Evolutionary conservation across 2,329 filamentous ascomycete species (phyloP), one percentile per base, ranked within the genome.

Genomic region (Ascochyta lentis): DNA sequence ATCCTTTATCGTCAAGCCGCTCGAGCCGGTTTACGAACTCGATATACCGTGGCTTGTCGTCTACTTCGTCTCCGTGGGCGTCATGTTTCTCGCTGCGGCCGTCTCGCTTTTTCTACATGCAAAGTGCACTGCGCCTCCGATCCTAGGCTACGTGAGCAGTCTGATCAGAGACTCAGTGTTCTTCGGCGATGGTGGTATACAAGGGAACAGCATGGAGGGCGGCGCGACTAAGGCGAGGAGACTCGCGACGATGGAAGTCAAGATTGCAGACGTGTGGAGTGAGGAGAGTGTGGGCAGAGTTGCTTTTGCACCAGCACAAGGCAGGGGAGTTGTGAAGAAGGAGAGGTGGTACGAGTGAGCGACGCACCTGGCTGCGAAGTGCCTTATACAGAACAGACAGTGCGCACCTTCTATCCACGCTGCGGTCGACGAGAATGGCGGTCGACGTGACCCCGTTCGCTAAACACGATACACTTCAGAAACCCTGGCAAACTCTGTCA

Each of bases 51-150:
- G 53, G 47, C 13, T 57, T 24, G 27, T 35, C 0, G 8, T 56
- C 12, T 60, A 56, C 22, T 60, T 60, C 24, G 24, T 58, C 4
- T 55, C 50, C 1, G 57, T 51, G 4, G 54, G 24, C 12, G 26
- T 56, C 22, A 62, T 60, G 59, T 48, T 58, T 10, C 38, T 60
- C 27, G 52, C 51, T 9, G 50, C 60, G 6, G 34, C 60, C 9
- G 56, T 52, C n/a, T 46, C 60, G 6, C 22, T 63, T 12, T 10
- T 54, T 19, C 22, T 60, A 23, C 60, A 52, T 23, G 22, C 35
- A 5, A 40, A 27, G 29, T 60, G 57, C 34, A 46, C 22, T 19
- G 59, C 57, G 15, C 54, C 48, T 19, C 34, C 45, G 0, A 41
- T 56, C 8, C 24, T 55, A 31, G 49, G 44, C 6, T 54, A 54